A percentile compares a stretch with the other conserved stretches of the same genome.
Evolutionary conservation across 2,329 filamentous ascomycete species (phyloP).

Genomic region (Colletotrichum musicola): DNA sequence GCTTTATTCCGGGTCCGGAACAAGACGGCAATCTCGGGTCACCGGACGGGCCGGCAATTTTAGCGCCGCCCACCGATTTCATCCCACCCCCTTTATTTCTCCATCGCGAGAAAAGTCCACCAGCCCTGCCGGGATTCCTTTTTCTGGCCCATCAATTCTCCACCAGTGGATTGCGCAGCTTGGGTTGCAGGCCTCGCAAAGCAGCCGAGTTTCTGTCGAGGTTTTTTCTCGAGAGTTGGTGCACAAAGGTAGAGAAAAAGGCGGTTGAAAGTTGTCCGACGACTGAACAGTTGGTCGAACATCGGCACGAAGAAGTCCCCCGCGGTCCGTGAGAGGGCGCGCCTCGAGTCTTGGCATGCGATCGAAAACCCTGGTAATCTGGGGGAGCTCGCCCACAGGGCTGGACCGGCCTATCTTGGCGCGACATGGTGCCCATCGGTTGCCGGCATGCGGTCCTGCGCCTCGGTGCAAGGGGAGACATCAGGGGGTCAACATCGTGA

Average conservation of each 20-base stretch:
- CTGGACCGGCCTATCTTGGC: slow-evolving; percentile 21
- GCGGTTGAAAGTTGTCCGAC: too few species aligned
- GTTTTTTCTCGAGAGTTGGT: too few species aligned
- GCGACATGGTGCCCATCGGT: neutral
- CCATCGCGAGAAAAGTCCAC: neutral
- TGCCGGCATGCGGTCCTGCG: slow-evolving; percentile 1
- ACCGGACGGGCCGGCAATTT: slow-evolving; percentile 15
- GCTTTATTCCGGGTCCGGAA: neutral
- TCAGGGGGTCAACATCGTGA: slow-evolving; percentile 8
- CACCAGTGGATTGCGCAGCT: neutral
- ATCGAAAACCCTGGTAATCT: slow-evolving; percentile 19
- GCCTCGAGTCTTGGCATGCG: neutral
- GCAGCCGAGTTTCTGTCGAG: too few species aligned
- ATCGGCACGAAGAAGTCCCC: too few species aligned
- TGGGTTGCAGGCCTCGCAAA: too few species aligned
- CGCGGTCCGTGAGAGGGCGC: neutral
- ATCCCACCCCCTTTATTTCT: slow-evolving; percentile 18
- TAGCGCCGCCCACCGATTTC: slow-evolving; percentile 19
- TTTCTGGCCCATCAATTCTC: neutral
- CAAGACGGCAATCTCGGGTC: slow-evolving; percentile 2
- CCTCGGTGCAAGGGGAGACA: slow-evolving; percentile 6
- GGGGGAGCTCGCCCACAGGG: slow-evolving; percentile 19
- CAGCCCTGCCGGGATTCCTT: neutral
- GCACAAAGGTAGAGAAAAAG: too few species aligned
- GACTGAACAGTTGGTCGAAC: too few species aligned